A percentile compares a stretch with the other conserved stretches of the same genome.
phyloP scores from a whole-genome alignment of 148 eudicot species.

The Heliosperma pusillum region DNA sequence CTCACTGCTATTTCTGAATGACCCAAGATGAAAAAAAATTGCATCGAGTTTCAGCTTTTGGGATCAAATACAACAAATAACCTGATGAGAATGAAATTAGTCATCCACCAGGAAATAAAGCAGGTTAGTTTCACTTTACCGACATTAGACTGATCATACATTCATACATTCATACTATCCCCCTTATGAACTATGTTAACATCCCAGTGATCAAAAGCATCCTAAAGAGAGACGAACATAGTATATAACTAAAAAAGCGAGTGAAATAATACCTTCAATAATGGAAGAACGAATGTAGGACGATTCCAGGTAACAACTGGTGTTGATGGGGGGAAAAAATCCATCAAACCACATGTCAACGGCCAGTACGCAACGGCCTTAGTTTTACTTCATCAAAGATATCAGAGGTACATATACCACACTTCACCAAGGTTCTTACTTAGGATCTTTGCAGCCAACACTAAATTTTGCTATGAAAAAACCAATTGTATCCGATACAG shows the following conservation, averaged over 20 bases:
- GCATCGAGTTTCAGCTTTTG: no score
- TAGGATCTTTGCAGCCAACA: slow-evolving; percentile 59
- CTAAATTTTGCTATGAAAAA: slow-evolving; percentile 89
- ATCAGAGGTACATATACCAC: neutral
- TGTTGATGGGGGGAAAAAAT: neutral
- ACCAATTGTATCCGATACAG: slow-evolving; percentile 76
- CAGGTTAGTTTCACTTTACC: neutral
- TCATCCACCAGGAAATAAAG: slow-evolving; percentile 1
- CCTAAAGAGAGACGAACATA: neutral
- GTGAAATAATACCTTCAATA: neutral
- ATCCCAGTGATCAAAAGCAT: neutral
- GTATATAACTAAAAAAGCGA: neutral
- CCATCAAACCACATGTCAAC: neutral
- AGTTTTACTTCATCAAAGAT: neutral
- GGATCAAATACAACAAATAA: neutral
- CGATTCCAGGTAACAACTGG: neutral
- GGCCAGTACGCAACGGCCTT: neutral
- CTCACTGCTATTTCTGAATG: no score
- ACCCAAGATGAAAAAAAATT: no score
- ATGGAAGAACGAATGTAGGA: neutral
- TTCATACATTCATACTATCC: neutral
- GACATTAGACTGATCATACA: neutral
- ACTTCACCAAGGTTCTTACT: slow-evolving; percentile 5
- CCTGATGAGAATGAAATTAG: neutral
- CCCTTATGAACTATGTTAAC: neutral